Base-by-base conservation (phyloP, 306 rosid genomes). In the Comarum palustre region DNA sequence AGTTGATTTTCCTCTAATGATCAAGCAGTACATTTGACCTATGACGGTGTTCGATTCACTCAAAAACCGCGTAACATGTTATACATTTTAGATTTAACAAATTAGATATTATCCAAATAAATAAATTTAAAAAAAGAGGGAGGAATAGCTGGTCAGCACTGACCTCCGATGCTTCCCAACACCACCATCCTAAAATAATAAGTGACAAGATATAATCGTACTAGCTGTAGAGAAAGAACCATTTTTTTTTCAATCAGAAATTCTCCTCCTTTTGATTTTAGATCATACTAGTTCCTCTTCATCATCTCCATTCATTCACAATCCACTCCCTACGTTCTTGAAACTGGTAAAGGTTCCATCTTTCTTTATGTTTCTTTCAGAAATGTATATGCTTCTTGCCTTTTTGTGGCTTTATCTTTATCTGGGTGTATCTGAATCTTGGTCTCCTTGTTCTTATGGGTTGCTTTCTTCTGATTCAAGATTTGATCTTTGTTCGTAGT, bases 91-190 rank as follows among this genome's bases (percentile, higher is more conserved):
- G 52, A 15, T 16, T 45, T 16, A 47, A 47, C 16, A 39, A 39
- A 39, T 47, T 16, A 0, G 4, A 43, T 43, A 6, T 43, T 43
- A 43, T 43, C 47, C n/a, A 47, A 25, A 0, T 4, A 36, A 36
- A 6, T 1, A 34, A 1, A 55, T 47, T 4, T 2, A 39, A 29
- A 11, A 0, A 36, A 5, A 66, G 2, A 12, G 29, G 24, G n/a
- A 41, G 41, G 16, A 58, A 24, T 62, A 86, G 88, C 87, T 87
- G 90, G 92, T 83, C 89, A 89, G 89, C 89, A 90, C 92, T 84
- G 63, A 82, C 83, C 82, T 84, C 87, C 90, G 93, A 82, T 86
- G 88, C 81, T 93, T 89, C 98, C 65, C 77, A 82, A 92, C 86
- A 85, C 75, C 80, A 64, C 87, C 89, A 65, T 86, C 84, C 89